Evolutionary conservation across 2,329 filamentous ascomycete species (phyloP).

Genomic region (Pseudocercospora pini-densiflorae): DNA sequence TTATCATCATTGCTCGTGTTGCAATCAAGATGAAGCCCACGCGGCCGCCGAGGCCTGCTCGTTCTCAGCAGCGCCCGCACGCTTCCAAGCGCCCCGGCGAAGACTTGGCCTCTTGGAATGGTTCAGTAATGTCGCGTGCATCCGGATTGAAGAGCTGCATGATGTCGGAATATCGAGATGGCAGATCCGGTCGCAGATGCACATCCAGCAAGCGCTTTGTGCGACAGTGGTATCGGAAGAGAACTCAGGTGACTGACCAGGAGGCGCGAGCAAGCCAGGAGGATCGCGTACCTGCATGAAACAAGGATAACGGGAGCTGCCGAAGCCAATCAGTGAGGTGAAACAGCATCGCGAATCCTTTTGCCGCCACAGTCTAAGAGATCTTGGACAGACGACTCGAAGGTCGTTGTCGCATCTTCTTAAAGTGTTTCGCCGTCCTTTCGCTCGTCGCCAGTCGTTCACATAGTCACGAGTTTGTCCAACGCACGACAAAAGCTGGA

Average conservation of each 20-base stretch:
- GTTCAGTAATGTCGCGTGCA: neutral
- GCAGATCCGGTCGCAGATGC: neutral
- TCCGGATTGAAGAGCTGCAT: neutral
- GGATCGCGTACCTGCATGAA: constrained; percentile 4
- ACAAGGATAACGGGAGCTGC: neutral
- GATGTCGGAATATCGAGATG: neutral
- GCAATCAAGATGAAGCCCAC: constrained; percentile 6
- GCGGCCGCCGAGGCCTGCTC: neutral
- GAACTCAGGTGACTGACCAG: neutral
- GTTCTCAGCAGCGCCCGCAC: neutral
- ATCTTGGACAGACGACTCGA: neutral
- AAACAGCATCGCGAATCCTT: constrained; percentile 3
- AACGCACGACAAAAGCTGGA: neutral
- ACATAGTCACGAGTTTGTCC: neutral
- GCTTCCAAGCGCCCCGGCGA: neutral
- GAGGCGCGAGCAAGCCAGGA: neutral
- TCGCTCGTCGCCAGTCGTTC: constrained; percentile 2
- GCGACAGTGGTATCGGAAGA: neutral
- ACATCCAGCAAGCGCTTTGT: neutral
- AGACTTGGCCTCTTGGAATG: neutral
- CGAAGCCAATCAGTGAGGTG: neutral
- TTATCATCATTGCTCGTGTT: neutral
- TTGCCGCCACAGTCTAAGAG: constrained; percentile 1
- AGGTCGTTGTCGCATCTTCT: constrained; percentile 4
- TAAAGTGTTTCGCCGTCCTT: neutral